These are phyloP conservation scores for Ceratocystis lukuohia DNA, from an alignment of 2,329 filamentous ascomycete genomes.

Conservation along the genomic window DNA sequence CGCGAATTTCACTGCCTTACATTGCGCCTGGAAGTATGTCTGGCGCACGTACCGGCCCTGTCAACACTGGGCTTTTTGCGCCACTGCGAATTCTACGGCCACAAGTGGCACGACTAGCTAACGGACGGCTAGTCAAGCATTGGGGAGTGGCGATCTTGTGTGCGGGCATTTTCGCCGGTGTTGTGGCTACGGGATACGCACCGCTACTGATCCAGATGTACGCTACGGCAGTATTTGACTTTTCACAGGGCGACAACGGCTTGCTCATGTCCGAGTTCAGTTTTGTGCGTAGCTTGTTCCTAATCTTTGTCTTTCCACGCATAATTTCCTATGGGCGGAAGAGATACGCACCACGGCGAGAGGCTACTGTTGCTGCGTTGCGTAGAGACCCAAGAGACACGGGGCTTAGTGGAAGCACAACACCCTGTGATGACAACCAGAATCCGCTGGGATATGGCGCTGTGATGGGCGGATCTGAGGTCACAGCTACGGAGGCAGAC, in stretches of 20 bases:
- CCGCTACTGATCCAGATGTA: slow-evolving; percentile 48
- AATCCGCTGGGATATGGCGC: slow-evolving; percentile 11
- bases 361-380: slow-evolving; percentile 17
- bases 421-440: slow-evolving; percentile 8
- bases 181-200: slow-evolving; percentile 55
- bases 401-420: slow-evolving; percentile 1
- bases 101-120: slow-evolving; percentile 37
- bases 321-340: slow-evolving; percentile 37
- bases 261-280: slow-evolving; percentile 44
- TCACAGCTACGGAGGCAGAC: background rate
- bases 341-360: slow-evolving; percentile 12
- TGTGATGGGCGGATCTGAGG: slow-evolving; percentile 9
- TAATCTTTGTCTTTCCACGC: slow-evolving; percentile 40
- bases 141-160: slow-evolving; percentile 52
- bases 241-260: slow-evolving; percentile 42
- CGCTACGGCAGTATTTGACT: slow-evolving; percentile 41
- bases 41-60: slow-evolving; percentile 26
- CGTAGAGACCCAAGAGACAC: background rate
- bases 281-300: slow-evolving; percentile 40
- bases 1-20: slow-evolving; percentile 33
- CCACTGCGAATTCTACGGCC: slow-evolving; percentile 50
- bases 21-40: slow-evolving; percentile 35
- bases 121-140: slow-evolving; percentile 40
- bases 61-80: slow-evolving; percentile 44
- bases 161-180: slow-evolving; percentile 51